Evolutionary conservation across 176 grass and related monocot genomes (phyloP).

Genomic region (Phoenix dactylifera): DNA sequence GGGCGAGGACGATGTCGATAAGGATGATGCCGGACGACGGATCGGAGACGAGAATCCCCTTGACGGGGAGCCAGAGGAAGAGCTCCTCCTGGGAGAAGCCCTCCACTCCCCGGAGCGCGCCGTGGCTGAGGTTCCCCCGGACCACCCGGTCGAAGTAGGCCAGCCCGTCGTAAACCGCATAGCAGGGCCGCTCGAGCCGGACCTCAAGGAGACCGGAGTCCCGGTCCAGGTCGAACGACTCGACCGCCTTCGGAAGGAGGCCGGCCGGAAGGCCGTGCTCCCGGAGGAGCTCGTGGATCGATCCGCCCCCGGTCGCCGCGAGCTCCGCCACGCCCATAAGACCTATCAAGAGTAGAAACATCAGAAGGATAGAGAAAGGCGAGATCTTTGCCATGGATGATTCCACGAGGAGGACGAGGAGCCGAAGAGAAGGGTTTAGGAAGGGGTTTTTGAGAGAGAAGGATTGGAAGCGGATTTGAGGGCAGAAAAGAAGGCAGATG

Average conservation of each 20-base stretch:
- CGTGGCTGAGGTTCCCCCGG: conserved; percentile 75
- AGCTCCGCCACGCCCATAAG: not conserved
- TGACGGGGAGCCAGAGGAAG: conserved; percentile 94
- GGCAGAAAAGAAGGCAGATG: not conserved
- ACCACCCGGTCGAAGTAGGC: conserved; percentile 65
- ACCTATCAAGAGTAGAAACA: conserved; percentile 7
- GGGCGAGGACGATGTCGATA: conserved; percentile 83
- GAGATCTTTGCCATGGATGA: conserved; percentile 37
- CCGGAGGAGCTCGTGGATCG: conserved; percentile 71
- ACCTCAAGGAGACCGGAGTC: conserved; percentile 51
- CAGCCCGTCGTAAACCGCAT: conserved; percentile 42
- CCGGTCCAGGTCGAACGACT: conserved; percentile 45
- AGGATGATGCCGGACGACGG: conserved; percentile 55
- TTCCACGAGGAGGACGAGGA: not conserved
- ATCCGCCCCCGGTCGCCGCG: conserved; percentile 1
- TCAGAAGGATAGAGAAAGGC: not conserved
- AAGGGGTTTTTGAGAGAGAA: not conserved
- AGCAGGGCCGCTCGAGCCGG: conserved; percentile 54
- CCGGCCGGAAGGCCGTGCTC: conserved; percentile 62
- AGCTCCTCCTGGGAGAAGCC: conserved; percentile 84
- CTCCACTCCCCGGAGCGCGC: conserved; percentile 53
- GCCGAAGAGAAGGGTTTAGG: conserved; percentile 2
- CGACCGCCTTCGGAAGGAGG: conserved; percentile 51
- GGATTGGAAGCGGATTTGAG: conserved; percentile 22
- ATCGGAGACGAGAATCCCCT: conserved; percentile 68